Percentiles rank a stretch among this genome's conserved stretches.
phyloP scores from a whole-genome alignment of 345 rosid species.

The Sisymbrium altissimum region DNA sequence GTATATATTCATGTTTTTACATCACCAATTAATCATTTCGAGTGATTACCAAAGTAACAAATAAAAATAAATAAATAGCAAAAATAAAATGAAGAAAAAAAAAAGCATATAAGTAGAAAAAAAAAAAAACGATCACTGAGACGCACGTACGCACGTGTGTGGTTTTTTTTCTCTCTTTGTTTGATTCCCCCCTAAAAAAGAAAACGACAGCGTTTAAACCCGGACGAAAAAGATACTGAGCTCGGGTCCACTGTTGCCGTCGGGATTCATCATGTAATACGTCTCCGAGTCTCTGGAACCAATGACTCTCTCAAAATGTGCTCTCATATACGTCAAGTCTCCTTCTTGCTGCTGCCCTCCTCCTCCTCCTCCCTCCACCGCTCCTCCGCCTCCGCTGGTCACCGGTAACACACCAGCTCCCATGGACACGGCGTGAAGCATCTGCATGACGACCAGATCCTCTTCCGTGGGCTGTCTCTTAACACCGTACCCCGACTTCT shows the following conservation, averaged over 20 bases:
- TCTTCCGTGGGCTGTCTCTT: constrained; percentile 73
- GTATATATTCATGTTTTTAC: constrained; percentile 14
- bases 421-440: constrained; percentile 67
- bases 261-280: constrained; percentile 79
- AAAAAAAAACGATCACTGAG: neutral
- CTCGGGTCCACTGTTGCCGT: constrained; percentile 72
- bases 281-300: constrained; percentile 90
- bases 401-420: constrained; percentile 80
- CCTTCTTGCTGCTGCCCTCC: constrained; percentile 44
- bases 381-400: constrained; percentile 21
- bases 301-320: constrained; percentile 70
- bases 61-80: neutral
- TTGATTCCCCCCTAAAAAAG: neutral
- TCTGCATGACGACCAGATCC: constrained; percentile 73
- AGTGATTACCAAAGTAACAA: neutral
- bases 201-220: constrained; percentile 22
- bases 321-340: constrained; percentile 73
- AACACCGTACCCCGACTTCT: constrained; percentile 71
- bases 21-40: constrained; percentile 7
- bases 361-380: constrained; percentile 40
- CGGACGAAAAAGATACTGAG: constrained; percentile 39
- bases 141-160: neutral
- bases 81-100: neutral
- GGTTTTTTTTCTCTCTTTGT: no score
- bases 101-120: neutral